These are phyloP conservation scores for Novymonas esmeraldas DNA, from an alignment of 208 protist species.

Conservation along the genomic window DNA sequence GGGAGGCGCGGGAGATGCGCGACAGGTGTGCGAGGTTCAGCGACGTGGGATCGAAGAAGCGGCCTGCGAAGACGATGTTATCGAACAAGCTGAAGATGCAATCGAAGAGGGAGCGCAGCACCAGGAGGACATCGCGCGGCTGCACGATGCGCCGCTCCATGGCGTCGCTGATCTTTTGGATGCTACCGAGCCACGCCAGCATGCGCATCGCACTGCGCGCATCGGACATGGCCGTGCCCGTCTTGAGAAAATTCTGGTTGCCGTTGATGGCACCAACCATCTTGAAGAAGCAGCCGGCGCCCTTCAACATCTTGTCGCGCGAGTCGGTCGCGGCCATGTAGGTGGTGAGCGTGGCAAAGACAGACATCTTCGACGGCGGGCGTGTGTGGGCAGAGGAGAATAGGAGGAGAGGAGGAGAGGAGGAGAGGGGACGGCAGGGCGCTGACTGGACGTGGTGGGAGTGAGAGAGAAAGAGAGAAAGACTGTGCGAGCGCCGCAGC, in stretches of 20 bases:
- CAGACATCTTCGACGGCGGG: constrained; percentile 23
- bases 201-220: constrained; percentile 71
- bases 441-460: no score
- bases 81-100: constrained; percentile 78
- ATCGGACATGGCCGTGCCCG: constrained; percentile 66
- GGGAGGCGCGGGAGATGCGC: constrained; percentile 43
- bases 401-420: background rate
- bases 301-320: constrained; percentile 84
- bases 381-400: background rate
- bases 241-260: constrained; percentile 51
- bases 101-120: constrained; percentile 74
- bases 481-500: no score
- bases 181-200: constrained; percentile 65
- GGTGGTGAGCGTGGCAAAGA: constrained; percentile 40
- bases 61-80: constrained; percentile 76
- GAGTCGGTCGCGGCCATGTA: constrained; percentile 69
- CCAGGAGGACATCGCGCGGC: constrained; percentile 58
- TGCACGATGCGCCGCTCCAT: constrained; percentile 51
- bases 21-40: constrained; percentile 33
- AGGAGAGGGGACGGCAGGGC: no score
- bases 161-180: constrained; percentile 58
- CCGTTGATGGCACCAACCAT: constrained; percentile 40
- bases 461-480: background rate
- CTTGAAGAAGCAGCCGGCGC: constrained; percentile 71
- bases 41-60: constrained; percentile 41